Evolutionary conservation across 352 stramenopile genomes (phyloP).

Genomic region (Pythium dissimile): DNA sequence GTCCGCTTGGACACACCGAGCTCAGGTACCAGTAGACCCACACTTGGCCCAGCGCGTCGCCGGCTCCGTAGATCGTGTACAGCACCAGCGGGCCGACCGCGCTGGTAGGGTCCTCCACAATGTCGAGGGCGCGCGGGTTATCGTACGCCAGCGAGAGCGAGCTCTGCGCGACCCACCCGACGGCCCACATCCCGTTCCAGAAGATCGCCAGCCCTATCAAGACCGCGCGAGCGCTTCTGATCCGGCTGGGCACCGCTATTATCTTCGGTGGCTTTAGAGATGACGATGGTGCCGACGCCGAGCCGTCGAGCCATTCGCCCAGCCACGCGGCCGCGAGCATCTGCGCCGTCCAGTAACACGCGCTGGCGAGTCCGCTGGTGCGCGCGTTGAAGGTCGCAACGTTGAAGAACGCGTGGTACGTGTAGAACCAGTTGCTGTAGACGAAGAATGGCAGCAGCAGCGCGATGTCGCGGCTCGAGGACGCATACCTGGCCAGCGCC

Average conservation of each 20-base stretch:
- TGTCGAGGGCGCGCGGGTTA: constrained; percentile 21
- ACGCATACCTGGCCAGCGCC: constrained; percentile 6
- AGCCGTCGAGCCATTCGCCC: constrained; percentile 26
- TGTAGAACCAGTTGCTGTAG: constrained; percentile 73
- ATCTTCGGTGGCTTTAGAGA: too few species aligned
- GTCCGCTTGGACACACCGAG: constrained; percentile 27
- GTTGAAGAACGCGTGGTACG: constrained; percentile 60
- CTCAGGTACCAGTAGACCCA: constrained; percentile 83
- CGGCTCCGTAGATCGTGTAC: constrained; percentile 69
- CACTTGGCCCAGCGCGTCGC: constrained; percentile 72
- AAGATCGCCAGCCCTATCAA: constrained; percentile 22
- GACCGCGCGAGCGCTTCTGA: constrained; percentile 1
- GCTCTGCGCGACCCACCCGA: constrained; percentile 26
- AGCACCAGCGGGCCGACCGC: constrained; percentile 33
- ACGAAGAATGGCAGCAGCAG: constrained; percentile 42
- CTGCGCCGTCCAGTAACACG: constrained; percentile 43
- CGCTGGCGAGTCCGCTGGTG: constrained; percentile 32
- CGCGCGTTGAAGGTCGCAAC: constrained; percentile 38
- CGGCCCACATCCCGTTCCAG: constrained; percentile 37
- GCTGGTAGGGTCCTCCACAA: constrained; percentile 14
- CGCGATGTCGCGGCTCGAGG: constrained; percentile 15
- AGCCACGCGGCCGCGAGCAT: constrained; percentile 33
- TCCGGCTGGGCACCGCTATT: too few species aligned
- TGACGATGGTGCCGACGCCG: not conserved
- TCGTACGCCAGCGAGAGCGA: constrained; percentile 25